Conservation (phyloP, 192 early-diverging fungal species). For the Phlyctochytrium bullatum region DNA sequence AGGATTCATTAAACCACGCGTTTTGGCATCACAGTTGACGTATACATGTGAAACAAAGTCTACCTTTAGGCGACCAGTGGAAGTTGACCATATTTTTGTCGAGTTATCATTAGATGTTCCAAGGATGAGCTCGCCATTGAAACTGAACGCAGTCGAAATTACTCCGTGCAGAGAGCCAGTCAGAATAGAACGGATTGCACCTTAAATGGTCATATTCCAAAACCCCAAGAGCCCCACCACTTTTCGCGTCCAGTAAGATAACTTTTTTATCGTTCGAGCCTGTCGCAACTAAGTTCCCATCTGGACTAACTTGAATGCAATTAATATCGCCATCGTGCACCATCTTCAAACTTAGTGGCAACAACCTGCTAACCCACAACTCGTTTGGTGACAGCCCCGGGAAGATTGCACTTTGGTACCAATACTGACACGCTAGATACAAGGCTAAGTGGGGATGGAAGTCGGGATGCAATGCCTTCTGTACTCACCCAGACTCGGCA, state of each 20-base stretch:
- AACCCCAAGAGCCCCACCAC: conserved; percentile 58
- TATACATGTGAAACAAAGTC: not conserved
- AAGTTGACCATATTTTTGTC: conserved; percentile 80
- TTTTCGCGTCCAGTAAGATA: conserved; percentile 73
- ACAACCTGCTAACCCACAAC: conserved; percentile 19
- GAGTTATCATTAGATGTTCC: conserved; percentile 91
- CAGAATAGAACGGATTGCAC: conserved; percentile 52
- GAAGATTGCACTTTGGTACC: conserved; percentile 34
- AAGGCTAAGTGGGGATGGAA: not conserved
- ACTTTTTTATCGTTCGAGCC: conserved; percentile 81
- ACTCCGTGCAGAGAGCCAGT: conserved; percentile 82
- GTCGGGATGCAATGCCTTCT: not conserved
- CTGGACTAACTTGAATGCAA: conserved; percentile 68
- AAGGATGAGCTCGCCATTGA: conserved; percentile 63
- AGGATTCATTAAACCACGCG: conserved; percentile 1
- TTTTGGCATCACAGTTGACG: conserved; percentile 7
- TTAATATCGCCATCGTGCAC: conserved; percentile 79
- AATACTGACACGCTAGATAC: conserved; percentile 3
- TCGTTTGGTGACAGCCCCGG: conserved; percentile 39
- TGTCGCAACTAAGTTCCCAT: conserved; percentile 71
- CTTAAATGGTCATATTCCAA: too few species aligned
- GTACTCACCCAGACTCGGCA: too few species aligned
- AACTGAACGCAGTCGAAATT: conserved; percentile 78
- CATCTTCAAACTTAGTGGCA: conserved; percentile 30
- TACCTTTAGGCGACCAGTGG: conserved; percentile 71